Evolutionary conservation across 768 basidiomycete species (phyloP).

Genomic region (Collybiopsis confluens): DNA sequence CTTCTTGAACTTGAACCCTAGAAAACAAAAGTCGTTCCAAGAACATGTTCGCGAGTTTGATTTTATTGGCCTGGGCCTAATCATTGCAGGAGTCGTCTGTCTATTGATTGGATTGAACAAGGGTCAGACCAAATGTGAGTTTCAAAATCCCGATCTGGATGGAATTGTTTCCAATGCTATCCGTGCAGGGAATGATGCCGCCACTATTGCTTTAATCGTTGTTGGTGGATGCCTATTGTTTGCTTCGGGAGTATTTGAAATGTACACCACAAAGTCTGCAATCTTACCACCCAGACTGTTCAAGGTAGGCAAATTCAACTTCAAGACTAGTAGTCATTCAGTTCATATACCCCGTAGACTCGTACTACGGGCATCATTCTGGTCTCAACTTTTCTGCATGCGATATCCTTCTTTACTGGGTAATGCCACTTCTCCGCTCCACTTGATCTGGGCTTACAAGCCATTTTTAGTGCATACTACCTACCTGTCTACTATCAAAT

Average conservation of each 20-base stretch:
- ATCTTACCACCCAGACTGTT: conserved; percentile 76
- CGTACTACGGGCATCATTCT: conserved; percentile 30
- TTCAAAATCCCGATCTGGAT: too few relatives aligned
- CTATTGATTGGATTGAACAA: conserved; percentile 71
- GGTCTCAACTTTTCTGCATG: conserved; percentile 63
- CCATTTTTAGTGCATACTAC: conserved; percentile 1
- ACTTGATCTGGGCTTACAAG: not conserved
- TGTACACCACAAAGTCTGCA: conserved; percentile 57
- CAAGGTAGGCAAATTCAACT: conserved; percentile 25
- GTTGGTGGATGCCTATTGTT: conserved; percentile 55
- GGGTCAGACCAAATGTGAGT: conserved; percentile 54
- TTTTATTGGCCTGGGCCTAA: conserved; percentile 59
- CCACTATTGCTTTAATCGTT: conserved; percentile 60
- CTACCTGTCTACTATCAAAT: conserved; percentile 78
- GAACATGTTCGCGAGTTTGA: conserved; percentile 68
- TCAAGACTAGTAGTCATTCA: not conserved
- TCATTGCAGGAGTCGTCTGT: conserved; percentile 63
- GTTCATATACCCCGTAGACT: not conserved
- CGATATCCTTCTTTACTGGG: conserved; percentile 55
- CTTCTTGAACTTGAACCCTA: conserved; percentile 80
- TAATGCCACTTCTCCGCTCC: not conserved
- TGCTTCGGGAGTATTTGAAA: conserved; percentile 51
- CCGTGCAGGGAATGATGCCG: conserved; percentile 34
- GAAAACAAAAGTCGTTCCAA: conserved; percentile 49
- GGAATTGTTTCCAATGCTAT: not conserved